Conservation (phyloP, 371 early-diverging fungal species). For the Apophysomyces ossiformis region DNA sequence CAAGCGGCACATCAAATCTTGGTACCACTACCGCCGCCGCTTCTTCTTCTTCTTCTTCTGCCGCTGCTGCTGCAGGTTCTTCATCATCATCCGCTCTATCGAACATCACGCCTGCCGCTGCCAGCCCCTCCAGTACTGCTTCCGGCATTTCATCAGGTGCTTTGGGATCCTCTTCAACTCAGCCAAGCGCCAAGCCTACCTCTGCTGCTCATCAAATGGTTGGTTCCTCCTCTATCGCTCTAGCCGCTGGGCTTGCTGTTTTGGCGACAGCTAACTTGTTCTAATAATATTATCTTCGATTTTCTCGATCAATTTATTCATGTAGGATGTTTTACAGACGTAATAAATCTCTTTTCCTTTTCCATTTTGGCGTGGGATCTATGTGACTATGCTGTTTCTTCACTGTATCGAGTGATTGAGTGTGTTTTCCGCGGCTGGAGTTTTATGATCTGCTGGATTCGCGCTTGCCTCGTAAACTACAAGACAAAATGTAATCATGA, state of each 20-base stretch:
- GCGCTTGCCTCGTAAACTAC: constrained; percentile 81
- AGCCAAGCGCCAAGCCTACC: neutral
- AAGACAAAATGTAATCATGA: neutral
- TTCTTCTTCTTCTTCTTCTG: constrained; percentile 7
- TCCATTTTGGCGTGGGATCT: too few species aligned
- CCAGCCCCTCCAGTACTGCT: neutral
- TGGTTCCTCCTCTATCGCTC: neutral
- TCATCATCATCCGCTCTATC: neutral
- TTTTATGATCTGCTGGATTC: constrained; percentile 85
- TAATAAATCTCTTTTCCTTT: too few species aligned
- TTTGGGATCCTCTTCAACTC: neutral
- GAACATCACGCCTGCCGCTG: neutral
- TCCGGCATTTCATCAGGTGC: constrained; percentile 1
- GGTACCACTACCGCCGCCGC: neutral
- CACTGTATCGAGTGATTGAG: constrained; percentile 49
- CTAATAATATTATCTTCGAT: neutral
- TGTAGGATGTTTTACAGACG: neutral
- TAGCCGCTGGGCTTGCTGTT: neutral
- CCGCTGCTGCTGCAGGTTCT: neutral
- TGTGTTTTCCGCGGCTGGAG: constrained; percentile 46
- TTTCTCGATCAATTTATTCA: neutral
- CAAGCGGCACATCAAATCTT: neutral
- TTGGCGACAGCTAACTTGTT: neutral
- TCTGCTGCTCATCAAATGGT: neutral
- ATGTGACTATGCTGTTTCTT: neutral